These are phyloP conservation scores for Globisporangium echinulatum DNA, from an alignment of 352 stramenopile genomes.

Conservation along the genomic window DNA sequence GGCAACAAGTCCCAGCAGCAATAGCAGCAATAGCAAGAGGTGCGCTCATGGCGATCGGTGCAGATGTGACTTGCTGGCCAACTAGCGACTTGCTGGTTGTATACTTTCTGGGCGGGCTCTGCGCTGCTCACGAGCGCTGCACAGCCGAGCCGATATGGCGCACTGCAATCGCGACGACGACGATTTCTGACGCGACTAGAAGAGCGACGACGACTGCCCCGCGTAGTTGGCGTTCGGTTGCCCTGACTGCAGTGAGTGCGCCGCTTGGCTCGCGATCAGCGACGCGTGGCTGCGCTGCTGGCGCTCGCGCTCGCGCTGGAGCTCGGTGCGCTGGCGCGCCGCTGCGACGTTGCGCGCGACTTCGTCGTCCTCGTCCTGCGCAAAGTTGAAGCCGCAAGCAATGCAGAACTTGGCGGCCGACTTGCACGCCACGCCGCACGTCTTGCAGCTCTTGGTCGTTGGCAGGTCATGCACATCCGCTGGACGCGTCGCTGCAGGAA, in stretches of 20 bases:
- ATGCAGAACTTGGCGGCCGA: slow-evolving; percentile 75
- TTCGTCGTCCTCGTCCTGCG: slow-evolving; percentile 68
- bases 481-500: slow-evolving; percentile 31
- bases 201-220: slow-evolving; percentile 7
- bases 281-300: slow-evolving; percentile 65
- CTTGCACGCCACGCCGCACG: slow-evolving; percentile 71
- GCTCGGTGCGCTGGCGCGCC: slow-evolving; percentile 42
- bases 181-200: not conserved
- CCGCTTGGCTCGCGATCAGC: slow-evolving; percentile 57
- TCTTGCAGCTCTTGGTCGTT: slow-evolving; percentile 51
- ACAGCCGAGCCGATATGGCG: too few species aligned
- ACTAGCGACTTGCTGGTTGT: too few species aligned
- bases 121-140: not conserved
- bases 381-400: slow-evolving; percentile 75
- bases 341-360: slow-evolving; percentile 68
- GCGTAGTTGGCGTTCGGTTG: slow-evolving; percentile 12
- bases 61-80: not conserved
- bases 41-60: too few species aligned
- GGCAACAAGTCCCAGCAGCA: slow-evolving; percentile 4
- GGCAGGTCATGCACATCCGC: slow-evolving; percentile 19
- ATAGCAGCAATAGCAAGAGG: slow-evolving; percentile 1
- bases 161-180: too few species aligned
- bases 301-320: slow-evolving; percentile 40
- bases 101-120: too few species aligned
- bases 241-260: slow-evolving; percentile 25